Evolutionary conservation across 768 basidiomycete species (phyloP).

Genomic region (Pulveroboletus frians): DNA sequence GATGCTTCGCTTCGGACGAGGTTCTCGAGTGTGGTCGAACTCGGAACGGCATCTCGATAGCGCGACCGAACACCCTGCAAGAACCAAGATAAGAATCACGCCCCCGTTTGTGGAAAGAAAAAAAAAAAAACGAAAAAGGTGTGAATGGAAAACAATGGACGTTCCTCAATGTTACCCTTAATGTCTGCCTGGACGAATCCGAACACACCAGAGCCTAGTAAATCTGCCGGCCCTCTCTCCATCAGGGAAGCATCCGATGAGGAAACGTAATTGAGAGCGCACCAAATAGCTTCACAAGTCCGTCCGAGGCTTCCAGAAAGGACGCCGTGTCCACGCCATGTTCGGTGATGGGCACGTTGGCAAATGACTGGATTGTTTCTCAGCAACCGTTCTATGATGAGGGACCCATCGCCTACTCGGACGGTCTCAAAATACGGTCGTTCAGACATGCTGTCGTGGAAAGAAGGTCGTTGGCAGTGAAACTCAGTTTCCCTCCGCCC

Average conservation of each 20-base stretch:
- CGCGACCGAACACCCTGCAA: slow-evolving; percentile 60
- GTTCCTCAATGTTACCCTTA: slow-evolving; percentile 57
- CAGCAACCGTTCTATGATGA: neutral
- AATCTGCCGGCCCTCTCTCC: slow-evolving; percentile 39
- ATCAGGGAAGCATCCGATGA: slow-evolving; percentile 8
- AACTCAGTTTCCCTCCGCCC: slow-evolving; percentile 9
- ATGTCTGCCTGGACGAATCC: slow-evolving; percentile 71
- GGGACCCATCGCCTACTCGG: slow-evolving; percentile 40
- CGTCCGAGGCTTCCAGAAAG: slow-evolving; percentile 88
- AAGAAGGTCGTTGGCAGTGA: slow-evolving; percentile 5
- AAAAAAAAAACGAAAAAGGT: no score
- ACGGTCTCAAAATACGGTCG: slow-evolving; percentile 65
- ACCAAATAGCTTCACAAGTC: slow-evolving; percentile 73
- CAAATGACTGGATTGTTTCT: slow-evolving; percentile 61
- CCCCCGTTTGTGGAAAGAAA: slow-evolving; percentile 9
- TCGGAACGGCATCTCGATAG: slow-evolving; percentile 38
- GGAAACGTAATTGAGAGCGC: slow-evolving; percentile 27
- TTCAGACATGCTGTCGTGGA: slow-evolving; percentile 21
- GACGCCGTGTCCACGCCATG: slow-evolving; percentile 71
- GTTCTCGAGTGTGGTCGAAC: slow-evolving; percentile 54
- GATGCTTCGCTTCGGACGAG: slow-evolving; percentile 50
- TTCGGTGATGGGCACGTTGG: slow-evolving; percentile 72
- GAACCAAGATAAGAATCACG: slow-evolving; percentile 7
- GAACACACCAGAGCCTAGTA: slow-evolving; percentile 65
- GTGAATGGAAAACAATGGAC: slow-evolving; percentile 26